A percentile compares a stretch with the other conserved stretches of the same genome.
These are phyloP conservation scores for Fragilariopsis cylindrus DNA, from an alignment of 108 stramenopile genomes.

Conservation along the genomic window DNA sequence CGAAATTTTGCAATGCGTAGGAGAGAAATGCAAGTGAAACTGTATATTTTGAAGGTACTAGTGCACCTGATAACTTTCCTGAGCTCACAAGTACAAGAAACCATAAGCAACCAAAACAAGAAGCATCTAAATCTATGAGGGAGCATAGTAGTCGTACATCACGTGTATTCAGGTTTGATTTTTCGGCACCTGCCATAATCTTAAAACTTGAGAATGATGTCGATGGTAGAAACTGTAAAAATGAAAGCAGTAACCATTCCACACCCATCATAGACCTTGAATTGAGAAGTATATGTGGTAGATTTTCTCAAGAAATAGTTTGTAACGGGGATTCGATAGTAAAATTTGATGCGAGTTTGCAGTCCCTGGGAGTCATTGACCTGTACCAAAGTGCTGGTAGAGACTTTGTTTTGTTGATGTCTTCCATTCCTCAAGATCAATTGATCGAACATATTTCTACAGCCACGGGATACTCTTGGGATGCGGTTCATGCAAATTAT, in stretches of 20 bases:
- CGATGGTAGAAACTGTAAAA: constrained; percentile 28
- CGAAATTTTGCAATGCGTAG: constrained; percentile 31
- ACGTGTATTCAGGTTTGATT: constrained; percentile 42
- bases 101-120: background rate
- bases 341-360: constrained; percentile 48
- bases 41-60: background rate
- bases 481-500: background rate
- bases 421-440: constrained; percentile 48
- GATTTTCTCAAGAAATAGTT: constrained; percentile 16
- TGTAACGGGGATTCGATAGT: constrained; percentile 18
- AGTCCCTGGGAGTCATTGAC: constrained; percentile 53
- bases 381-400: constrained; percentile 49
- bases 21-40: constrained; percentile 3
- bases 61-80: background rate
- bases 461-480: constrained; percentile 17
- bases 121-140: constrained; percentile 1
- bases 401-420: constrained; percentile 50
- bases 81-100: background rate
- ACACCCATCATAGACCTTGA: constrained; percentile 50
- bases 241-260: background rate
- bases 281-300: constrained; percentile 56
- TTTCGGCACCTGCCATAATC: constrained; percentile 59
- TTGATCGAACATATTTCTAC: background rate
- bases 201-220: constrained; percentile 54
- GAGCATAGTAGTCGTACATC: constrained; percentile 10